These are phyloP conservation scores for Quercus lobata DNA, from an alignment of 331 rosid genomes.

Conservation along the genomic window DNA sequence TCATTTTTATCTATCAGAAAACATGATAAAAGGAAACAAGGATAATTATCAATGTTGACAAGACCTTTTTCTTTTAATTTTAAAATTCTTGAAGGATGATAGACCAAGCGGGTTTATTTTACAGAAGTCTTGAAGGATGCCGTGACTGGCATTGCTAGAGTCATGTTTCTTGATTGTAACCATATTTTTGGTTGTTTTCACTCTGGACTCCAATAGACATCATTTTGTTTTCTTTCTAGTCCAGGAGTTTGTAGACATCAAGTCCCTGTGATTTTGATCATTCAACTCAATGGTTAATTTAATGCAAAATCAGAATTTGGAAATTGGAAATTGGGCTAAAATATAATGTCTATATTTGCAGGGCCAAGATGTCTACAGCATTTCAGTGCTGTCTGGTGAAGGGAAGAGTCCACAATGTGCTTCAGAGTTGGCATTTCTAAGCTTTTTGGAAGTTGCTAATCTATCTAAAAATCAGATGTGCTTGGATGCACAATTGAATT, in stretches of 20 bases:
- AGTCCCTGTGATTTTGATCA: not conserved
- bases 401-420: conserved; percentile 38
- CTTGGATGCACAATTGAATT: conserved; percentile 44
- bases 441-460: conserved; percentile 59
- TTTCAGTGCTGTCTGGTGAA: conserved; percentile 54
- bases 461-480: conserved; percentile 45
- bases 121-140: not conserved
- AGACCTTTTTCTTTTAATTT: not conserved
- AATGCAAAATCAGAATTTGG: not conserved
- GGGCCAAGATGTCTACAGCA: conserved; percentile 63
- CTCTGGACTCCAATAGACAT: not conserved
- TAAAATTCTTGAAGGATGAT: not conserved
- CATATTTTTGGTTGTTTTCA: not conserved
- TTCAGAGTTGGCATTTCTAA: conserved; percentile 50
- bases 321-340: not conserved
- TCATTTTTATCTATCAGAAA: not conserved
- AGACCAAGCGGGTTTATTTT: not conserved
- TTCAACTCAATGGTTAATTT: not conserved
- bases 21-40: not conserved
- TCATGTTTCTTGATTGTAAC: not conserved
- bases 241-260: not conserved
- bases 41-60: not conserved
- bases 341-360: conserved; percentile 23
- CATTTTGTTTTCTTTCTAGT: not conserved
- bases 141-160: not conserved